Evolutionary conservation across 495 filamentous ascomycete species (phyloP).

Genomic region (Aspergillus nanangensis): DNA sequence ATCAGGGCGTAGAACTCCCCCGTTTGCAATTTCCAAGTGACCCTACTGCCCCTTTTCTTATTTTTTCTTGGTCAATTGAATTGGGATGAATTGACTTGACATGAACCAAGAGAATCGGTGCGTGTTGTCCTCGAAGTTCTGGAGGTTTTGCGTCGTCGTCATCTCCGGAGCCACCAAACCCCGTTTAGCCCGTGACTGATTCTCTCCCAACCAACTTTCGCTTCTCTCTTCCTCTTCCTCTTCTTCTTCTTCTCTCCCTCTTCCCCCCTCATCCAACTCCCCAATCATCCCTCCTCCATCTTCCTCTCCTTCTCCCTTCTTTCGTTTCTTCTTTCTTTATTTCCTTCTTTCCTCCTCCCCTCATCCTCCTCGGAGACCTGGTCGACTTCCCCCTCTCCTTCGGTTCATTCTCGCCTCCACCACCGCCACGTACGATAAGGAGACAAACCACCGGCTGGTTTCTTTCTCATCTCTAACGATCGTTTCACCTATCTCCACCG

Average conservation of each 20-base stretch:
- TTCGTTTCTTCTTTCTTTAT: not conserved
- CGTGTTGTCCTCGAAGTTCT: too few species aligned
- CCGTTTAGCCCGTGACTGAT: not conserved
- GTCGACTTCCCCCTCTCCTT: not conserved
- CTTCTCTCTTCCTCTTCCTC: not conserved
- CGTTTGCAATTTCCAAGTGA: too few species aligned
- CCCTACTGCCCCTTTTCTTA: too few species aligned
- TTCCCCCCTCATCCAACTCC: not conserved
- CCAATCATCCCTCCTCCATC: not conserved
- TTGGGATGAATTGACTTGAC: too few species aligned
- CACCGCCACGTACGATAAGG: slow-evolving; percentile 3
- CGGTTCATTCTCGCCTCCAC: not conserved
- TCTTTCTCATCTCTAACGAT: not conserved
- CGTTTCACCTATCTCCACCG: not conserved
- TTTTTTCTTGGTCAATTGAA: too few species aligned
- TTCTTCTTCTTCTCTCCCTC: slow-evolving; percentile 5
- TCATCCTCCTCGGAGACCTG: not conserved
- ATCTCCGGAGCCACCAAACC: not conserved
- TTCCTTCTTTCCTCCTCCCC: not conserved
- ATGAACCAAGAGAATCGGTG: too few species aligned
- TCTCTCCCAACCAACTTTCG: not conserved
- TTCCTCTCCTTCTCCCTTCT: not conserved
- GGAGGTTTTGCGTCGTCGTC: too few species aligned
- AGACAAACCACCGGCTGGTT: not conserved
- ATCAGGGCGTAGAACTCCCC: too few species aligned